A percentile compares a stretch with the other conserved stretches of the same genome.
These are phyloP conservation scores for Spergularia marina DNA, from an alignment of 148 eudicot genomes.

Conservation along the genomic window DNA sequence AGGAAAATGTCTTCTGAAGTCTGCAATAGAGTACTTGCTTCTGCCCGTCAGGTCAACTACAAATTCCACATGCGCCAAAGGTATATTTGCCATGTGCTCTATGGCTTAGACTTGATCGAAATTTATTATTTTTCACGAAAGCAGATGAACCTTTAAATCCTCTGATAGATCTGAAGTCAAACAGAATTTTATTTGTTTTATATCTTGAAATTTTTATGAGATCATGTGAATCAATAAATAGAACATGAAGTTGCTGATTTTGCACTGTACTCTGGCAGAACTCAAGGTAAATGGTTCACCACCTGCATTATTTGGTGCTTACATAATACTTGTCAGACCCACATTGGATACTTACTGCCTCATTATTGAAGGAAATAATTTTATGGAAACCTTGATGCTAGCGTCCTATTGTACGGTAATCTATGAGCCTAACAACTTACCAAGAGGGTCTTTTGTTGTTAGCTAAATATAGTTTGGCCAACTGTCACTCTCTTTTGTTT, in stretches of 20 bases:
- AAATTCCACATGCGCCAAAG: slow-evolving; percentile 20
- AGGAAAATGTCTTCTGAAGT: neutral
- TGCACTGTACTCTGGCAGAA: slow-evolving; percentile 9
- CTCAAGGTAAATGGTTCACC: slow-evolving; percentile 1
- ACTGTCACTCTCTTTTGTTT: slow-evolving; percentile 5
- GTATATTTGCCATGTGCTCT: slow-evolving; percentile 23
- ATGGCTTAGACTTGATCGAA: slow-evolving; percentile 17
- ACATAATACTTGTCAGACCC: slow-evolving; percentile 19
- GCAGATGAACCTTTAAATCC: slow-evolving; percentile 10
- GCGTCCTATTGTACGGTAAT: slow-evolving; percentile 13
- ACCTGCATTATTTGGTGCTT: slow-evolving; percentile 8
- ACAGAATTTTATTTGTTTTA: slow-evolving; percentile 14
- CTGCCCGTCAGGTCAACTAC: slow-evolving; percentile 8
- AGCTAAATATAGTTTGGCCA: slow-evolving; percentile 12
- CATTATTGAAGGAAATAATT: neutral
- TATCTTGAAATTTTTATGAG: slow-evolving; percentile 7
- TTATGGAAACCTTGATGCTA: neutral
- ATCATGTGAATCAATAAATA: slow-evolving; percentile 26
- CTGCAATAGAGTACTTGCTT: slow-evolving; percentile 7
- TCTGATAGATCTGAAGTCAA: slow-evolving; percentile 25
- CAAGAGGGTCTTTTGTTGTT: neutral
- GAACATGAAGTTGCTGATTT: slow-evolving; percentile 11
- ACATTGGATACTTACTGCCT: slow-evolving; percentile 5
- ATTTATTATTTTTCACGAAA: slow-evolving; percentile 17
- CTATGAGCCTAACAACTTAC: neutral